These are phyloP conservation scores for Chytridium lagenaria DNA, from an alignment of 371 early-diverging fungal genomes.

Conservation along the genomic window DNA sequence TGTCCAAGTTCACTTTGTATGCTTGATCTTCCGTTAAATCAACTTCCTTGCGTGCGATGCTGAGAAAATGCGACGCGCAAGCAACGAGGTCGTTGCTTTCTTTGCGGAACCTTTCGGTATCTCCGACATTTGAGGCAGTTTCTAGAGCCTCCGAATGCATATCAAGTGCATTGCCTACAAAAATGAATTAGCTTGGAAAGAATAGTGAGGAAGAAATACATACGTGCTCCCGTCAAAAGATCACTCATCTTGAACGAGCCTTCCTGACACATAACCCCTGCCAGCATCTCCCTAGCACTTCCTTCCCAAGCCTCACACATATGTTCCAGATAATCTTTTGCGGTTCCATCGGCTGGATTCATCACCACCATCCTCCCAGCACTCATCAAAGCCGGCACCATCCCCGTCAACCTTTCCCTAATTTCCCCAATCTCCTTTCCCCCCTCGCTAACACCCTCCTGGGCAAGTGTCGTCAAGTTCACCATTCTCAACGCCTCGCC, in stretches of 20 bases:
- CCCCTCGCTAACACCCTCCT: conserved; percentile 25
- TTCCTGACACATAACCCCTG: conserved; percentile 39
- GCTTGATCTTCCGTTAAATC: conserved; percentile 46
- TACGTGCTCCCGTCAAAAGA: conserved; percentile 42
- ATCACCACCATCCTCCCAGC: conserved; percentile 30
- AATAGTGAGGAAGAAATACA: conserved; percentile 11
- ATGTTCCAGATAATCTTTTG: conserved; percentile 33
- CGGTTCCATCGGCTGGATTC: conserved; percentile 35
- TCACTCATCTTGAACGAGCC: conserved; percentile 50
- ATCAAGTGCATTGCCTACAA: conserved; percentile 31
- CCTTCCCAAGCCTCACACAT: conserved; percentile 43
- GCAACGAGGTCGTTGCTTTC: conserved; percentile 29
- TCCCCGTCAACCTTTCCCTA: conserved; percentile 17
- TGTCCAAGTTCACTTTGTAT: conserved; percentile 37
- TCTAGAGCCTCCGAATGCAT: conserved; percentile 31
- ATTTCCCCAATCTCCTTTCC: conserved; percentile 35
- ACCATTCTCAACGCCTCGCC: conserved; percentile 25
- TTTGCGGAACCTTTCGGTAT: conserved; percentile 11
- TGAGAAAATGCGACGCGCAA: conserved; percentile 43
- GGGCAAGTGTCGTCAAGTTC: conserved; percentile 28
- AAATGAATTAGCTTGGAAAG: not conserved
- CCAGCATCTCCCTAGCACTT: conserved; percentile 37
- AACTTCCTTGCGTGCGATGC: conserved; percentile 41
- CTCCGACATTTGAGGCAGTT: conserved; percentile 21
- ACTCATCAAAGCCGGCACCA: conserved; percentile 23